Evolutionary conservation across 2,329 filamentous ascomycete genomes (phyloP).

Genomic region (Penicillium hordei): DNA sequence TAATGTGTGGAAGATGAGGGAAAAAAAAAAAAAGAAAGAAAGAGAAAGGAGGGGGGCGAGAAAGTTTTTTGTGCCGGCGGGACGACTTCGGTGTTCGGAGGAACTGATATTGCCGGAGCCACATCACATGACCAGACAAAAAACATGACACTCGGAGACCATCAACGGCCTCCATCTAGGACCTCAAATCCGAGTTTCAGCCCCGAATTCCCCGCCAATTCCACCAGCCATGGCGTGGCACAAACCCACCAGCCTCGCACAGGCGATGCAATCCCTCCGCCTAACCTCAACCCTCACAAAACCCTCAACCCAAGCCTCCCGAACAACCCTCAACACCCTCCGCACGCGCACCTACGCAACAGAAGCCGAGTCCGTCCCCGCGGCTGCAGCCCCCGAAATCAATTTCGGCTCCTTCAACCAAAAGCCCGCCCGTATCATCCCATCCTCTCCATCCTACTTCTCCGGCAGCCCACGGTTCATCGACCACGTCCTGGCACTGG

Average conservation of each 20-base stretch:
- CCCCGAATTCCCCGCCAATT: conserved; percentile 1
- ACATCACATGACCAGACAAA: conserved; percentile 24
- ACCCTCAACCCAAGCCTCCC: conserved; percentile 33
- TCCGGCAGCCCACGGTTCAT: conserved; percentile 81
- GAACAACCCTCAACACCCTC: conserved; percentile 39
- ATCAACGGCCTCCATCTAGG: conserved; percentile 3
- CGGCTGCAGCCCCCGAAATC: conserved; percentile 34
- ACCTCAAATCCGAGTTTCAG: neutral
- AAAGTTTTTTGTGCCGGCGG: conserved; percentile 26
- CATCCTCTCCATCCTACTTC: conserved; percentile 91
- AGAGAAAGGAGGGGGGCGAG: conserved; percentile 21
- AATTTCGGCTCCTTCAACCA: conserved; percentile 33
- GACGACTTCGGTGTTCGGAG: conserved; percentile 18
- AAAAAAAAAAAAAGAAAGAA: conserved; percentile 13
- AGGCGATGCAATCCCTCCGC: conserved; percentile 37
- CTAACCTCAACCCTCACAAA: conserved; percentile 32
- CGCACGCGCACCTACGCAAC: conserved; percentile 32
- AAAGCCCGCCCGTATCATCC: conserved; percentile 69
- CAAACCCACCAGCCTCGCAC: conserved; percentile 36
- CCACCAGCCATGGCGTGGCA: conserved; percentile 38
- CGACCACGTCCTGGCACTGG: conserved; percentile 75
- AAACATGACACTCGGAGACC: conserved; percentile 20
- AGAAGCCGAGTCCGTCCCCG: conserved; percentile 15
- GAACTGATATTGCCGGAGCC: conserved; percentile 16
- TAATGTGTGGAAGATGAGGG: conserved; percentile 12